phyloP scores from a whole-genome alignment of 257 asterid species.

The Nemophila menziesii region DNA sequence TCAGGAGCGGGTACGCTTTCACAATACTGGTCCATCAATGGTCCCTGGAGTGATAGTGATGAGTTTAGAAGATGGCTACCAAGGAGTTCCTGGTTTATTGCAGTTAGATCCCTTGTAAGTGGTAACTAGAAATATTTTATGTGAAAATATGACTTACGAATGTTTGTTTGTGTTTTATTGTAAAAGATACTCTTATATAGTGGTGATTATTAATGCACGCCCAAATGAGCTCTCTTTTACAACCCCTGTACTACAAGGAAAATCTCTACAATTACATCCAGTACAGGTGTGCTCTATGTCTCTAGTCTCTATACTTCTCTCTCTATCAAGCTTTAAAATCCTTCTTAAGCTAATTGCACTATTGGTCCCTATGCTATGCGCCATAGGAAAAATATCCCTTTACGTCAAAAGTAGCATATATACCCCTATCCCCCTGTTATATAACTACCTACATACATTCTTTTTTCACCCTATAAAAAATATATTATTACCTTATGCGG shows the following conservation, averaged over 20 bases:
- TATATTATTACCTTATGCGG: too few relatives aligned
- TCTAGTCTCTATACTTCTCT: background rate
- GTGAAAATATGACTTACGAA: slow-evolving; percentile 5
- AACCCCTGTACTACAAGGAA: slow-evolving; percentile 41
- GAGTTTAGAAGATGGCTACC: slow-evolving; percentile 86
- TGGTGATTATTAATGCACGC: slow-evolving; percentile 47
- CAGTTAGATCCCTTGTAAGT: slow-evolving; percentile 70
- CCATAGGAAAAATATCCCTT: too few relatives aligned
- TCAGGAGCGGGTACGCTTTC: slow-evolving; percentile 80
- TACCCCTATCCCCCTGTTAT: too few relatives aligned
- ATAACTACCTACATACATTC: too few relatives aligned
- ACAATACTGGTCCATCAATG: slow-evolving; percentile 69
- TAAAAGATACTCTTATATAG: slow-evolving; percentile 59
- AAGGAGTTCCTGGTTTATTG: slow-evolving; percentile 52
- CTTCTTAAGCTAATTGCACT: background rate
- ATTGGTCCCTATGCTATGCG: background rate
- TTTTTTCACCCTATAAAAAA: too few relatives aligned
- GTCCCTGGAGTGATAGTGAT: slow-evolving; percentile 70
- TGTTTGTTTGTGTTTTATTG: slow-evolving; percentile 8
- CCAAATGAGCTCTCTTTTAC: slow-evolving; percentile 44
- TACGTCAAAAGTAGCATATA: too few relatives aligned
- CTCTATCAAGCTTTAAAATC: background rate
- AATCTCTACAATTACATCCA: slow-evolving; percentile 63
- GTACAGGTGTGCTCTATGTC: slow-evolving; percentile 40
- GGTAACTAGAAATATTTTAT: slow-evolving; percentile 1